Evolutionary conservation across 192 early-diverging fungal species (phyloP), one percentile per base, ranked within the genome.

Genomic region (Cetraspora pellucida): DNA sequence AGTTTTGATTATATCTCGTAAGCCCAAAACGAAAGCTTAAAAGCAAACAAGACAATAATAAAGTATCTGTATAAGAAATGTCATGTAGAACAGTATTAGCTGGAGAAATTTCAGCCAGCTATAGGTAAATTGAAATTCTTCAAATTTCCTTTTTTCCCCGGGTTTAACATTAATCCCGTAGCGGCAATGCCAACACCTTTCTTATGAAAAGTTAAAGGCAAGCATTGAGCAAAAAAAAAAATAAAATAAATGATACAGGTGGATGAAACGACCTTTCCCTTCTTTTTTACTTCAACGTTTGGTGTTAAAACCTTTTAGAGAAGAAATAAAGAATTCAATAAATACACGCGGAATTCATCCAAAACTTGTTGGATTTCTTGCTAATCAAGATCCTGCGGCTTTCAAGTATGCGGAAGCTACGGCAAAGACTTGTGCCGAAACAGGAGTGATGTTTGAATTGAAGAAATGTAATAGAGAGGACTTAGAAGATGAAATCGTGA

Each of bases 351-450:
- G 75, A 43, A 83, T 90, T 75, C 78, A 82, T 44, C 93, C 93
- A 58, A 90, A 86, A 76, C 85, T 99, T 43, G 96, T 98, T 7
- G 95, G 93, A 2, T 98, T 99, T 82, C 89, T 99, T 9, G 95
- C 96, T 67, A 99, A 99, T 82, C 90, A 93, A 25, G 98, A 99
- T 64, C 93, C 94, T 45, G 93, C 96, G 31, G 93, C 93, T 13
- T 85, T 81, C 30, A 99, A 94, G 81, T 99, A 98, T 86, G 95
- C 97, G 31, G 91, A 97, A 75, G 97, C 95, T 92, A 97, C 97
- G 16, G 92, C 88, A 77, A 97, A 95, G 83, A 93, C 96, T 21
- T 95, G 97, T 75, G 89, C 85, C 23, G 96, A 95, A 67, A 91
- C 91, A 11, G 98, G 98, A 19, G 88, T 98, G 8, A 87, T 85